Percentiles rank a stretch among this genome's conserved stretches.
phyloP scores from a whole-genome alignment of 2,329 filamentous ascomycete genomes.

The Fusarium sp. region DNA sequence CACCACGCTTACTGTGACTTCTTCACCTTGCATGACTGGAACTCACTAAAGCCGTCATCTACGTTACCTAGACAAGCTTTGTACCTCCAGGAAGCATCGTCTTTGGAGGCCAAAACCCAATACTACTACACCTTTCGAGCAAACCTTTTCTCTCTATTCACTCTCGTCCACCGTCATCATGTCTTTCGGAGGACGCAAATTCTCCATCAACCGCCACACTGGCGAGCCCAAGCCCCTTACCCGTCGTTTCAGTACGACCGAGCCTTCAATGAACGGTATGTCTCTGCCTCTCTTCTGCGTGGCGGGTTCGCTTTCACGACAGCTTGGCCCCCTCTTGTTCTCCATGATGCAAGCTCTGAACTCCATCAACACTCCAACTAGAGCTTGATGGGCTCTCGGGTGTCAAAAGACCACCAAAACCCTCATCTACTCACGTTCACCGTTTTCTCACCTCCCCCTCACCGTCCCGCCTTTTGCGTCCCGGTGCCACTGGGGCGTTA shows the following conservation, averaged over 20 bases:
- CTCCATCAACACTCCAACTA: background rate
- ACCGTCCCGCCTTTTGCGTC: slow-evolving; percentile 42
- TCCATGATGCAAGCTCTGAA: background rate
- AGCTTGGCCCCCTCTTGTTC: background rate
- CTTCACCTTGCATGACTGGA: slow-evolving; percentile 23
- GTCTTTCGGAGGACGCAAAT: slow-evolving; percentile 71
- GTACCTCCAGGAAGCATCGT: slow-evolving; percentile 16
- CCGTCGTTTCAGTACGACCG: slow-evolving; percentile 72
- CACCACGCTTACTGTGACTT: slow-evolving; percentile 11
- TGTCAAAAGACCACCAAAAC: slow-evolving; percentile 11
- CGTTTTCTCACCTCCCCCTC: slow-evolving; percentile 40
- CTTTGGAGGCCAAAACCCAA: slow-evolving; percentile 21
- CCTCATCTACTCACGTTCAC: slow-evolving; percentile 23
- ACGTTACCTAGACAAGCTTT: slow-evolving; percentile 12
- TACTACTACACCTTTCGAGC: slow-evolving; percentile 9
- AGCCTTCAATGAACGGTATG: slow-evolving; percentile 70
- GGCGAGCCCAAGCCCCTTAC: slow-evolving; percentile 69
- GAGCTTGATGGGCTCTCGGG: background rate
- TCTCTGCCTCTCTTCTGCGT: slow-evolving; percentile 17
- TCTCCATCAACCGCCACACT: slow-evolving; percentile 77
- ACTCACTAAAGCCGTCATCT: slow-evolving; percentile 26
- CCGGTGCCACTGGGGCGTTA: slow-evolving; percentile 32
- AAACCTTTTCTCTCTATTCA: slow-evolving; percentile 9
- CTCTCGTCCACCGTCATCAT: slow-evolving; percentile 53
- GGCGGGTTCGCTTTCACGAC: background rate